Percentiles rank a stretch among this genome's conserved stretches.
Conservation (phyloP, 768 basidiomycete genomes). For the Phylloporus rhodoxanthus region DNA sequence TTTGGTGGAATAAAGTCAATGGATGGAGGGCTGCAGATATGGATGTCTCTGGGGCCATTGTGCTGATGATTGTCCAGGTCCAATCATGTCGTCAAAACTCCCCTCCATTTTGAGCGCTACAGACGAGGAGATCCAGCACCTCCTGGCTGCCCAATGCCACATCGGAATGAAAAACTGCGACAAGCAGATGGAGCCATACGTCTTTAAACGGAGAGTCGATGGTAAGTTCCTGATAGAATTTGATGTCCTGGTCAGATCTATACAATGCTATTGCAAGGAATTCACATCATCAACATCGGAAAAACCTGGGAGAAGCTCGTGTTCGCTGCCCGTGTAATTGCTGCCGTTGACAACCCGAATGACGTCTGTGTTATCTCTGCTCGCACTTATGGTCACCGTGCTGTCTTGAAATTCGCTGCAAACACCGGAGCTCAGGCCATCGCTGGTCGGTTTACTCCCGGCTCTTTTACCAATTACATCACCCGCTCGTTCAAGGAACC, state of each 20-base stretch:
- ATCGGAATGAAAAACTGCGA: constrained; percentile 99
- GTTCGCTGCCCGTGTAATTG: constrained; percentile 94
- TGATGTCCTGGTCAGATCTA: constrained; percentile 10
- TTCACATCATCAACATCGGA: constrained; percentile 96
- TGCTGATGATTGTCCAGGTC: constrained; percentile 30
- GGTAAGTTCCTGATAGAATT: constrained; percentile 48
- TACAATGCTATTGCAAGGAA: constrained; percentile 47
- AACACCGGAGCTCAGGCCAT: constrained; percentile 99
- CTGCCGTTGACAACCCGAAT: constrained; percentile 95
- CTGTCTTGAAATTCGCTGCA: constrained; percentile 96
- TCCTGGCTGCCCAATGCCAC: constrained; percentile 93
- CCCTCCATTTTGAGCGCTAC: constrained; percentile 90
- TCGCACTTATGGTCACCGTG: constrained; percentile 98
- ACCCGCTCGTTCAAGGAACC: constrained; percentile 99
- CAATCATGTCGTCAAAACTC: constrained; percentile 76
- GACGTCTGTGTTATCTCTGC: constrained; percentile 98
- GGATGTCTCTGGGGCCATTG: constrained; percentile 24
- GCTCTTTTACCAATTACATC: constrained; percentile 99
- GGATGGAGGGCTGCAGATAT: constrained; percentile 32
- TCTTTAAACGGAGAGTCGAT: constrained; percentile 94
- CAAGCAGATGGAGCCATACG: constrained; percentile 97
- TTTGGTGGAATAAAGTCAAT: constrained; percentile 13
- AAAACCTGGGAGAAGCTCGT: constrained; percentile 99
- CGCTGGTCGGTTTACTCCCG: constrained; percentile 98
- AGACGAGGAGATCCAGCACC: constrained; percentile 94